These are phyloP conservation scores for Boletus bicolor DNA, from an alignment of 768 basidiomycete species.

Conservation along the genomic window DNA sequence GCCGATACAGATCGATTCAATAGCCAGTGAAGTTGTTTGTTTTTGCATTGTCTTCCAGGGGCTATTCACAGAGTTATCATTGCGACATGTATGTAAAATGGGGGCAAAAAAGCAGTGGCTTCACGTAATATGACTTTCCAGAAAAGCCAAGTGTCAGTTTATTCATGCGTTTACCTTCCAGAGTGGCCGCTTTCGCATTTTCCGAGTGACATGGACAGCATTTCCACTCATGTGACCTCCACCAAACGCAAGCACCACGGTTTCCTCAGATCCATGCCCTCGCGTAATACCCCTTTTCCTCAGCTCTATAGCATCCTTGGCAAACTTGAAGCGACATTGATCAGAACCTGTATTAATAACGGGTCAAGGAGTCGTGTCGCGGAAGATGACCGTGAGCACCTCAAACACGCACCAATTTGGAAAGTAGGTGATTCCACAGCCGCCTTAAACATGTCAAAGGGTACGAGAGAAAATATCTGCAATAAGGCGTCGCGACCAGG, in stretches of 20 bases:
- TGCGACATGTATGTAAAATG: constrained; percentile 21
- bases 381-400: constrained; percentile 6
- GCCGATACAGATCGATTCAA: not conserved
- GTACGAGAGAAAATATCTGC: constrained; percentile 73
- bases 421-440: constrained; percentile 78
- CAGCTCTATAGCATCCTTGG: constrained; percentile 82
- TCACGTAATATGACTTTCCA: constrained; percentile 30
- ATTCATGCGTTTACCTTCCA: constrained; percentile 80
- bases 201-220: constrained; percentile 84
- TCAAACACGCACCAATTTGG: constrained; percentile 59
- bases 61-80: constrained; percentile 9
- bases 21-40: not conserved
- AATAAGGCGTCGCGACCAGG: constrained; percentile 65
- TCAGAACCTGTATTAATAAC: constrained; percentile 56
- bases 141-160: constrained; percentile 31
- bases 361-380: constrained; percentile 9
- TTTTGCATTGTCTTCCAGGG: constrained; percentile 2
- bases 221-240: constrained; percentile 64
- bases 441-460: constrained; percentile 84
- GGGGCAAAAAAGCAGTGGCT: constrained; percentile 17
- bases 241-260: constrained; percentile 89
- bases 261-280: constrained; percentile 74
- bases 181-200: constrained; percentile 79
- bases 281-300: constrained; percentile 76
- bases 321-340: constrained; percentile 88